phyloP scores from a whole-genome alignment of 2,329 filamentous ascomycete species.

The Akanthomyces dipterigenus region DNA sequence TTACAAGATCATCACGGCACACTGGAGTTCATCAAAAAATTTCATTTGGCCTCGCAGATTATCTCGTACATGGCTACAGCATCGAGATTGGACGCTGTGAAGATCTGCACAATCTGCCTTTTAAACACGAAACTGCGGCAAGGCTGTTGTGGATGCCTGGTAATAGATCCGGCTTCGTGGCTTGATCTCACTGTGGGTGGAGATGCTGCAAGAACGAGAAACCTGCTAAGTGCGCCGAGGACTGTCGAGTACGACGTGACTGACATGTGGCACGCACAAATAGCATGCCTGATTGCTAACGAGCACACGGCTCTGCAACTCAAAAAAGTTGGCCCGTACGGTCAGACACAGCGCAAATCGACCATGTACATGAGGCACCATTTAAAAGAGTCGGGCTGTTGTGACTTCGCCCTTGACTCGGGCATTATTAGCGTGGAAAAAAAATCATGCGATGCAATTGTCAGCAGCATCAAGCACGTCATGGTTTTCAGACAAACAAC shows the following conservation, averaged over 20 bases:
- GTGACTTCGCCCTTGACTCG: not conserved
- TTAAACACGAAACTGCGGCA: not conserved
- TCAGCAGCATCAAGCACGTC: not conserved
- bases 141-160: not conserved
- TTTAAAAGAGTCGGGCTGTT: not conserved
- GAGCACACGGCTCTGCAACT: not conserved
- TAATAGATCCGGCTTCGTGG: not conserved
- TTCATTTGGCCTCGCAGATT: not conserved
- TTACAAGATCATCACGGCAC: not conserved
- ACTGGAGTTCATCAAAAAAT: not conserved
- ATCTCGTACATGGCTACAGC: too few relatives aligned
- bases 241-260: not conserved
- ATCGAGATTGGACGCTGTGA: not conserved
- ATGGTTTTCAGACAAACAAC: not conserved
- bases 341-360: not conserved
- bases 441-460: not conserved
- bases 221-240: not conserved
- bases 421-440: not conserved
- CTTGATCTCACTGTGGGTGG: slow-evolving; percentile 1
- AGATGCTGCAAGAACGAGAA: not conserved
- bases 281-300: not conserved
- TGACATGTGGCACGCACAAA: not conserved
- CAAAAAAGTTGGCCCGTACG: not conserved
- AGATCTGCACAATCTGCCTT: not conserved
- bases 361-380: too few relatives aligned